Conservation (phyloP, 306 rosid species). For the Pueraria montana region DNA sequence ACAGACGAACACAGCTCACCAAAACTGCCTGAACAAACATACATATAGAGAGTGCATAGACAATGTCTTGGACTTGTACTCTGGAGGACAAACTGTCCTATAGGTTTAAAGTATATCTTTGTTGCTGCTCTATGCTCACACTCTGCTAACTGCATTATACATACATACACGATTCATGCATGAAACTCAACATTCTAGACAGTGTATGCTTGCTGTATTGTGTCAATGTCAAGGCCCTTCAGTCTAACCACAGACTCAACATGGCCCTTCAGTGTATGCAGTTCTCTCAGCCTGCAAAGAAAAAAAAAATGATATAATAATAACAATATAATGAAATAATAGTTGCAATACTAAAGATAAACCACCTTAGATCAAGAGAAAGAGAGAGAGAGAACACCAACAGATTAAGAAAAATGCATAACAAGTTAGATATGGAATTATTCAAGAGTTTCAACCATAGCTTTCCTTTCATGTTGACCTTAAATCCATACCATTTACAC, state of each 20-base stretch:
- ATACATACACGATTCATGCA: background rate
- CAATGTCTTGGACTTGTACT: constrained; percentile 18
- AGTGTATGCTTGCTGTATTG: constrained; percentile 79
- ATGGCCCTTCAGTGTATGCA: constrained; percentile 75
- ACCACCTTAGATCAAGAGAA: background rate
- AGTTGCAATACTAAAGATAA: background rate
- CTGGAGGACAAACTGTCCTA: constrained; percentile 16
- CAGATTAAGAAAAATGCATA: background rate
- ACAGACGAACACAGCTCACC: background rate
- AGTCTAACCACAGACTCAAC: constrained; percentile 82
- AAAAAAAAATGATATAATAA: background rate
- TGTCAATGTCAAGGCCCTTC: constrained; percentile 75
- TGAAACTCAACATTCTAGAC: constrained; percentile 45
- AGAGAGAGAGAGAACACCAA: background rate
- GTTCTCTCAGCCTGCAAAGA: constrained; percentile 71
- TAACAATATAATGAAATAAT: background rate
- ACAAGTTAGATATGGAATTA: background rate
- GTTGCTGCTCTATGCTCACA: constrained; percentile 19
- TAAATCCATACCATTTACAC: background rate
- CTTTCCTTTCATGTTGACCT: background rate
- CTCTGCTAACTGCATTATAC: constrained; percentile 3
- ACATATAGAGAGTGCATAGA: constrained; percentile 18
- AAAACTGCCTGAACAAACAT: constrained; percentile 16
- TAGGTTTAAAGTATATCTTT: background rate
- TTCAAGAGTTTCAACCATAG: background rate